phyloP scores from a whole-genome alignment of 202 grass and related monocot genomes.

The Setaria viridis region DNA sequence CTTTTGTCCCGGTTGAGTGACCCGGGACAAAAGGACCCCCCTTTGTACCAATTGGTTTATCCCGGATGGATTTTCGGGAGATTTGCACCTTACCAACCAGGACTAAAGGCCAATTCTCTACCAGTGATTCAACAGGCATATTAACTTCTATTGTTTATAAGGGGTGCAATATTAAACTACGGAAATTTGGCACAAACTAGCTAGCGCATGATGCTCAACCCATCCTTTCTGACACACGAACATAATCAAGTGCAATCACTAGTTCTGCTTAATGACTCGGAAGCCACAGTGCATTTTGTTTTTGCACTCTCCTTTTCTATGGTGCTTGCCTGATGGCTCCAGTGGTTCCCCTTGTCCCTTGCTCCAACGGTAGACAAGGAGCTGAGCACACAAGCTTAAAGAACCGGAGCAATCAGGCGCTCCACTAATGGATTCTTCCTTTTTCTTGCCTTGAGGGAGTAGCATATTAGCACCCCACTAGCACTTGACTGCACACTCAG shows the following conservation, averaged over 20 bases:
- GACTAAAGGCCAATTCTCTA: no score
- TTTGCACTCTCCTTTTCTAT: constrained; percentile 6
- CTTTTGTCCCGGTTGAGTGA: no score
- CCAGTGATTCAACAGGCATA: no score
- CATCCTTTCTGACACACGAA: neutral
- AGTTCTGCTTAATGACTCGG: constrained; percentile 40
- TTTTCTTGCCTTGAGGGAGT: constrained; percentile 14
- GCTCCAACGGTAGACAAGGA: neutral
- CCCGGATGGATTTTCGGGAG: no score
- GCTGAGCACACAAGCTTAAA: constrained; percentile 17
- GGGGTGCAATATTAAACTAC: no score
- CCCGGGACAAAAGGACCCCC: no score
- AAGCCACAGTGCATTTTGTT: constrained; percentile 41
- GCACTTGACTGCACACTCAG: constrained; percentile 34
- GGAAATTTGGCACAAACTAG: neutral
- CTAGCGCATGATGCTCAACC: neutral
- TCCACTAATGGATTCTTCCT: constrained; percentile 33
- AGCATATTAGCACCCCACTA: constrained; percentile 44
- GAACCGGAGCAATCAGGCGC: constrained; percentile 24
- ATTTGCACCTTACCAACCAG: no score
- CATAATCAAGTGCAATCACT: neutral
- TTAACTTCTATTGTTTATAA: no score
- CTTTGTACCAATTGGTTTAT: no score
- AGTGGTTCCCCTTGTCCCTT: neutral
- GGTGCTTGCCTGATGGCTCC: constrained; percentile 23